Evolutionary conservation across 2,329 filamentous ascomycete species (phyloP).

Genomic region (Penicillium sp.): DNA sequence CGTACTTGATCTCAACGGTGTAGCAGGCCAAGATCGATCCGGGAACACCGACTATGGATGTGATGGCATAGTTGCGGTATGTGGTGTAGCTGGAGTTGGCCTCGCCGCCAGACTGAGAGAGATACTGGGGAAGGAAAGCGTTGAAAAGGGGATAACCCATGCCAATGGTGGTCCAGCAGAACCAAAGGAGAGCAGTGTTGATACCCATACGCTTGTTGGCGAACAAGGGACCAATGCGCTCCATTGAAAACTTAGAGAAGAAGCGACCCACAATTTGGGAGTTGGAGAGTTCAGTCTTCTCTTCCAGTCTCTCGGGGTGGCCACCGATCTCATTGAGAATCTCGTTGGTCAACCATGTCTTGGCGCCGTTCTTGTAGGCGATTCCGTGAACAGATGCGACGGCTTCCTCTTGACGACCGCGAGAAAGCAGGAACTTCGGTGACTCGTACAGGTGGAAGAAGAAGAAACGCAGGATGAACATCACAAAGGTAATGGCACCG

Average conservation of each 20-base stretch:
- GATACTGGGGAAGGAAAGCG: constrained; percentile 82
- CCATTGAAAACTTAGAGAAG: constrained; percentile 65
- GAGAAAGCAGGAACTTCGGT: constrained; percentile 77
- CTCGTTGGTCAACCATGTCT: constrained; percentile 75
- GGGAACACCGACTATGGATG: constrained; percentile 73
- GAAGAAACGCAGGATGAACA: constrained; percentile 79
- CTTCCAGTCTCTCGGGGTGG: constrained; percentile 42
- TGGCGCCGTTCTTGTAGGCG: constrained; percentile 66
- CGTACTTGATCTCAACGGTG: constrained; percentile 69
- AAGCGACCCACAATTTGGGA: constrained; percentile 59
- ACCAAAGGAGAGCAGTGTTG: constrained; percentile 66
- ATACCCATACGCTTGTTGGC: constrained; percentile 48
- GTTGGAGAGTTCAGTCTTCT: constrained; percentile 41
- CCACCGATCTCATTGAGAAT: constrained; percentile 59
- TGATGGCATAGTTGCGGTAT: constrained; percentile 83
- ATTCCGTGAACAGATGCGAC: constrained; percentile 78
- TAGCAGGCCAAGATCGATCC: constrained; percentile 74
- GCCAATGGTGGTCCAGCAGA: constrained; percentile 79
- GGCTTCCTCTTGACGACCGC: constrained; percentile 73
- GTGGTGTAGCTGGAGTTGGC: constrained; percentile 48
- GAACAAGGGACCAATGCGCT: constrained; percentile 67
- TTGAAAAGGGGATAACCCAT: constrained; percentile 90
- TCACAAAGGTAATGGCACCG: constrained; percentile 70
- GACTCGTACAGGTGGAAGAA: constrained; percentile 82
- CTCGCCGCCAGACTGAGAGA: constrained; percentile 64